A percentile compares a stretch with the other conserved stretches of the same genome.
Conservation (phyloP, 164 flowering plant species). For the Amborella trichopoda region DNA sequence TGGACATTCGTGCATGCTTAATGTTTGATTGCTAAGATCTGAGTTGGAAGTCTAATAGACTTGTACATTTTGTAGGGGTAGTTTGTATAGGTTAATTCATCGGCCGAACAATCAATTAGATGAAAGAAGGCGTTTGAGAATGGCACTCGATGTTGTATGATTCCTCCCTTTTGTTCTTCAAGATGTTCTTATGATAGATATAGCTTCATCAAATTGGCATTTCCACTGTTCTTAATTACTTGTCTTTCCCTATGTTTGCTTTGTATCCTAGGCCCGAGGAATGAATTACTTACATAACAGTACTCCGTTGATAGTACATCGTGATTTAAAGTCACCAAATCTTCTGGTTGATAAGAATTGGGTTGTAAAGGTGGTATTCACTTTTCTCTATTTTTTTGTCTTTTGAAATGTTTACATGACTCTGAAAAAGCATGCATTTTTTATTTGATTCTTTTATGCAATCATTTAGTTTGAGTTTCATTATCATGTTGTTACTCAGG, state of each 20-base stretch:
- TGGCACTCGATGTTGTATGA: slow-evolving; percentile 87
- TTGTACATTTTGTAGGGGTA: slow-evolving; percentile 54
- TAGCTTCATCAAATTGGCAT: no score
- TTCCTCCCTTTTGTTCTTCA: slow-evolving; percentile 6
- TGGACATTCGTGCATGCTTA: no score
- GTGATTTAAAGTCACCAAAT: slow-evolving; percentile 94
- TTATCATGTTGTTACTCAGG: slow-evolving; percentile 27
- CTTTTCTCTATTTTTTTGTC: neutral
- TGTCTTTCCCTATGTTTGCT: neutral
- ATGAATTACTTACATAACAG: slow-evolving; percentile 94
- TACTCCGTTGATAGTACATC: slow-evolving; percentile 80
- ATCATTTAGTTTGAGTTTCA: neutral
- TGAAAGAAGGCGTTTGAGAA: slow-evolving; percentile 69
- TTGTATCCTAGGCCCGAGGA: slow-evolving; percentile 92
- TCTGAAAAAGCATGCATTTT: neutral
- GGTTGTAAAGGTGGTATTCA: slow-evolving; percentile 74
- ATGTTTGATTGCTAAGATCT: no score
- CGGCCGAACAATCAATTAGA: slow-evolving; percentile 80
- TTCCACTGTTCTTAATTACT: no score
- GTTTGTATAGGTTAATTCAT: slow-evolving; percentile 77
- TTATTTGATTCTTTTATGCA: neutral
- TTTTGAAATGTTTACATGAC: neutral
- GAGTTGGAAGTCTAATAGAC: no score
- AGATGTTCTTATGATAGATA: no score
- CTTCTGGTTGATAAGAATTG: slow-evolving; percentile 96